Base-by-base conservation (phyloP, 208 protist species). In the Phytomonas serpens region DNA sequence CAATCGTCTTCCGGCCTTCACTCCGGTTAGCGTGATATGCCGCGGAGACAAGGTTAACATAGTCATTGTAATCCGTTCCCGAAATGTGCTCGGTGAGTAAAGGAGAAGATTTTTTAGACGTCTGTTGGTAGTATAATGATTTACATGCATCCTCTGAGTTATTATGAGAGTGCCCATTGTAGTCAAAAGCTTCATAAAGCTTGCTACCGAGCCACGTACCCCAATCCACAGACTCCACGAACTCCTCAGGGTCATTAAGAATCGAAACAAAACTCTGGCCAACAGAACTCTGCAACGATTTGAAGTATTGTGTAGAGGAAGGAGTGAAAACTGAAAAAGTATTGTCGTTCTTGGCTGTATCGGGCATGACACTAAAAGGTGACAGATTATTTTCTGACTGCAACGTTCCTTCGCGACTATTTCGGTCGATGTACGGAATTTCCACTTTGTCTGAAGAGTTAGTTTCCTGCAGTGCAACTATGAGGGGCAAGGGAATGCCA, bases 211-310 rank as follows among this genome's bases (percentile, higher is more conserved):
- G 61, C 91, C 90, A 93, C 9, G 75, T 75, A 30, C 80, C 75
- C 86, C 85, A 89, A 68, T 82, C 80, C 14, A 72, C 77, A 3
- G 29, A 63, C 0, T 73, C 69, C 16, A 47, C 52, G 2, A 37
- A 66, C 62, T 33, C 30, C 13, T 66, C 75, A 27, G 93, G 93
- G 77, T 96, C 83, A 67, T 93, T 96, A 37, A 96, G 65, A 68
- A 97, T 93, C n/a, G 90, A 95, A 38, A 90, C 87, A 73, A 95
- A 93, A 66, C 89, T 93, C 65, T 97, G 91, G 0, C 93, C 93
- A 31, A 97, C 87, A 7, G 85, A 86, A 40, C 76, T 73, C 64
- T 80, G 77, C 63, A 97, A 76, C 37, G 79, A 64, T 32, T 69
- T 68, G 72, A 96, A 97, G 78, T 95, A 84, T 14, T 85, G 65